These are phyloP conservation scores for Phlegmacium glaucopus DNA, from an alignment of 768 basidiomycete species.

Conservation along the genomic window DNA sequence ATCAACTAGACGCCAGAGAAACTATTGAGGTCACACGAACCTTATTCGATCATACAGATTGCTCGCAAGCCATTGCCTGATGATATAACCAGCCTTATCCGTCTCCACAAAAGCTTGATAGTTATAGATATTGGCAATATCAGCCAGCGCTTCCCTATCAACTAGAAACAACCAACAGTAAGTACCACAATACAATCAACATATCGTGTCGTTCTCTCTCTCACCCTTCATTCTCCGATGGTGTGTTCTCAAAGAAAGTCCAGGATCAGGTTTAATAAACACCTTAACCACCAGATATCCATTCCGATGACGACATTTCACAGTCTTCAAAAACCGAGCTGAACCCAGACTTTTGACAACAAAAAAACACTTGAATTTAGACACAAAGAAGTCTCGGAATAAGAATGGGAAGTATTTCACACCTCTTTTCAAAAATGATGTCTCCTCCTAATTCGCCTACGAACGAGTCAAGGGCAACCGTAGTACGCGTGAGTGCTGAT, in stretches of 20 bases:
- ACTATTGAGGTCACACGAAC: conserved; percentile 41
- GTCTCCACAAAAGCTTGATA: conserved; percentile 92
- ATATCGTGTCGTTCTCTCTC: conserved; percentile 12
- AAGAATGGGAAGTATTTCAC: conserved; percentile 11
- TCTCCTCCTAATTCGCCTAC: conserved; percentile 86
- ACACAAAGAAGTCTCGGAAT: too few species aligned
- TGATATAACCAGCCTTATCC: conserved; percentile 92
- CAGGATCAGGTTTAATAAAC: conserved; percentile 92
- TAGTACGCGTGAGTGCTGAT: conserved; percentile 65
- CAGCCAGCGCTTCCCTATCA: conserved; percentile 79
- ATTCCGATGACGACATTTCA: conserved; percentile 80
- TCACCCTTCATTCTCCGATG: conserved; percentile 75
- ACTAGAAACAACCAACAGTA: conserved; percentile 39
- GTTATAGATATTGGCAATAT: conserved; percentile 85
- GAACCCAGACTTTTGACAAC: conserved; percentile 59
- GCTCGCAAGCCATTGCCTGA: conserved; percentile 92
- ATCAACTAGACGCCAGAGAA: background rate
- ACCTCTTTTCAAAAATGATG: conserved; percentile 92
- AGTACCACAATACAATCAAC: conserved; percentile 1
- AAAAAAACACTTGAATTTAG: too few species aligned
- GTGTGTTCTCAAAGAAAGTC: conserved; percentile 71
- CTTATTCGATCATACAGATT: conserved; percentile 97
- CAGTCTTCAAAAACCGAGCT: conserved; percentile 72
- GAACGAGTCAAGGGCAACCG: conserved; percentile 85
- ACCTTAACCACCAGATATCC: conserved; percentile 90